phyloP scores from a whole-genome alignment of 768 basidiomycete genomes.

The Inosperma sp. region DNA sequence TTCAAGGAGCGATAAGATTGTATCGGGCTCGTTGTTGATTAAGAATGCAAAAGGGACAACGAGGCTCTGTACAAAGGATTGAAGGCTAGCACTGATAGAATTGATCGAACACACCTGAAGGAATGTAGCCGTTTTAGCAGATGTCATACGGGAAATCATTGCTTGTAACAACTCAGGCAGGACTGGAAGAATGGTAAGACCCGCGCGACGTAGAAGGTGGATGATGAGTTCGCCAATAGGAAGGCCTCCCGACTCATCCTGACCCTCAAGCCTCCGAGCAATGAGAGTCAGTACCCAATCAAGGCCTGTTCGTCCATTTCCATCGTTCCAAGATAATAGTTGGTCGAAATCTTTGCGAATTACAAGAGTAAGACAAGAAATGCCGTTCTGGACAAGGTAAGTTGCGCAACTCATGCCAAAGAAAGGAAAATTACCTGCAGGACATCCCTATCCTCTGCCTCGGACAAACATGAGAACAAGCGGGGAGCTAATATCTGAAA shows the following conservation, averaged over 20 bases:
- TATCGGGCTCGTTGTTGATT: constrained; percentile 80
- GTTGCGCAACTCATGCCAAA: not conserved
- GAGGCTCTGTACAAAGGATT: constrained; percentile 55
- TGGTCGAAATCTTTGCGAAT: constrained; percentile 86
- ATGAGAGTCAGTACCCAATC: constrained; percentile 71
- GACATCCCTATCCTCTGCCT: constrained; percentile 82
- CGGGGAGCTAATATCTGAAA: constrained; percentile 69
- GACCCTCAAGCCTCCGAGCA: constrained; percentile 67
- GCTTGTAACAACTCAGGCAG: constrained; percentile 84
- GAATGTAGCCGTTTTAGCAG: constrained; percentile 88
- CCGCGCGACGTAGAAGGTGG: constrained; percentile 81
- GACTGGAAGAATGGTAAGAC: constrained; percentile 74
- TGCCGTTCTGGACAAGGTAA: constrained; percentile 59
- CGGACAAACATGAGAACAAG: constrained; percentile 63
- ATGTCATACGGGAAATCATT: constrained; percentile 74
- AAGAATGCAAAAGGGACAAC: constrained; percentile 93
- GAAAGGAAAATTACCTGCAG: constrained; percentile 52
- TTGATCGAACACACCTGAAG: constrained; percentile 53
- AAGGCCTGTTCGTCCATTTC: constrained; percentile 67
- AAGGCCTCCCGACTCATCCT: constrained; percentile 89
- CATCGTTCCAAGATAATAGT: constrained; percentile 70
- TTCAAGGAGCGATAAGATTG: constrained; percentile 74
- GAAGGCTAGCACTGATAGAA: not conserved
- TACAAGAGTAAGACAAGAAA: constrained; percentile 74
- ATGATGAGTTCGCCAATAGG: constrained; percentile 94